Base-by-base conservation (phyloP, 257 asterid genomes). In the Petrea volubilis region DNA sequence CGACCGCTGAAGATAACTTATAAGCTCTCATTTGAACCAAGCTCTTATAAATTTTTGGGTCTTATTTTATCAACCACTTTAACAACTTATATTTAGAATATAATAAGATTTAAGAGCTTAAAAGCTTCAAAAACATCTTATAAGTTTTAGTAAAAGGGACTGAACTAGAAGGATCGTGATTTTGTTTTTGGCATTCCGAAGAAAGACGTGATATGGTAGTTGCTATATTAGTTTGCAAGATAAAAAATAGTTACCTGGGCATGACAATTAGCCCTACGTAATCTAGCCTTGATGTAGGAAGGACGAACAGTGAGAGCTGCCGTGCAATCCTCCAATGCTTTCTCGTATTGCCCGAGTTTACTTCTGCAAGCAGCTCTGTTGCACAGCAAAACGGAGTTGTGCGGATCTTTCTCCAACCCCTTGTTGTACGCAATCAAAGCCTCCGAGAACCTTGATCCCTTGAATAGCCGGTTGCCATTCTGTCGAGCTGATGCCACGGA, bases 241-340 rank as follows among this genome's bases (percentile, higher is more conserved):
- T n/a, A n/a, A n/a, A n/a, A n/a, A n/a, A n/a, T n/a, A n/a, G n/a
- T n/a, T 68, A 88, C 96, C 96, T 86, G 76, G 3, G 87, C 67
- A 59, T 84, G 68, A 70, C 89, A 78, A 28, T 84, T 79, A 25
- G 89, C 96, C 76, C 89, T 78, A 5, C 86, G 77, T 46, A 86
- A 41, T 68, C 85, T 78, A 12, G 96, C 89, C 77, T 89, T 89
- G 40, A 47, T 63, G 74, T 89, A 89, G 6, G 87, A 81, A 60
- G 93, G 89, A 21, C 81, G 86, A 1, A 81, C 51, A 14, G 38
- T 46, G 25, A 89, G 87, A 31, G 96, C 93, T 14, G 65, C 52
- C 0, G 73, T 76, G 77, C 93, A 89, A 77, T 86, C 96, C 62
- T 89, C 96, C 2, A 79, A 73, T 15, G 91, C 88, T 73, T 86